Base-by-base conservation (phyloP, 106 monocot species). In the Dioscorea dumetorum region DNA sequence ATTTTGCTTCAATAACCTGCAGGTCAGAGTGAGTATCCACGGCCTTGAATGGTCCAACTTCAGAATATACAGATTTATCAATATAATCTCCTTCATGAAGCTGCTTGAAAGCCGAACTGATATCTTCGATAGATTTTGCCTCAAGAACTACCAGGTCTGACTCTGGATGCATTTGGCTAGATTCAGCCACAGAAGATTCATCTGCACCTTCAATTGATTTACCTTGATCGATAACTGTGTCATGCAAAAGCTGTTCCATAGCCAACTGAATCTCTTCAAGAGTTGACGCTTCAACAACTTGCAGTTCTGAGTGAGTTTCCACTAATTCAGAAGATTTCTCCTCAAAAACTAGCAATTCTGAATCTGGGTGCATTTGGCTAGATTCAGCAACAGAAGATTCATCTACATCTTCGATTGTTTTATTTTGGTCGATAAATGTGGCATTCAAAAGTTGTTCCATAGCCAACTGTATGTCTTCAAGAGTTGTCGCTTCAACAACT, bases 381-480 rank as follows among this genome's bases (percentile, higher is more conserved):
- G 50, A 53, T 31, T 49, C 58, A 10, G 41, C 41, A 3, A 41
- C 10, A 10, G 41, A 41, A 49, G 14, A 24, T 33, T 22, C 62
- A 34, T 24, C n/a, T 50, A 17, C 34, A 34, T 57, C 15, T 28
- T 51, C 16, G 28, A 24, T 8, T 11, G 19, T 10, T 23, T 12
- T 53, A 24, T 51, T 24, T 28, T 15, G 50, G 53, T 67, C 12
- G 13, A 20, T 4, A 49, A 31, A 9, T 33, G 32, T 68, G 51
- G 33, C 33, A 4, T 33, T 50, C 57, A 57, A 56, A 14, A 69
- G 10, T 8, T 50, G 53, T 31, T 67, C 67, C 41, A 62, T 57
- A 22, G 58, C 66, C 31, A 31, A 35, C 53, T 75, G 70, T 57
- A 67, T 61, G 52, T 78, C 82, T 50, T 70, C 77, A 19, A 49